phyloP scores from a whole-genome alignment of 441 rosid genomes.

The Francoa sonchifolia region DNA sequence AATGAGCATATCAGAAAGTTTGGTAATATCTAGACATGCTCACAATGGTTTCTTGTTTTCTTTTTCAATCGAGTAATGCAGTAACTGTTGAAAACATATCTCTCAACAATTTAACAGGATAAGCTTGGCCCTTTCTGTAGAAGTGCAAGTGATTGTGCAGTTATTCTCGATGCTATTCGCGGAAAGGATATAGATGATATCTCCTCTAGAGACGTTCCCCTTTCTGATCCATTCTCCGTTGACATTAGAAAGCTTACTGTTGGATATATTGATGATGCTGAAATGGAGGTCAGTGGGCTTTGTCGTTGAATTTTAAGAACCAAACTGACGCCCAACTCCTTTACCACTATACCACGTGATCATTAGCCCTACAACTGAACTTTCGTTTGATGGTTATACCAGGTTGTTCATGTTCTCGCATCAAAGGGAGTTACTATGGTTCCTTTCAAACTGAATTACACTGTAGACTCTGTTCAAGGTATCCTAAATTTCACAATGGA shows the following conservation, averaged over 20 bases:
- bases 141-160: constrained; percentile 55
- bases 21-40: constrained; percentile 30
- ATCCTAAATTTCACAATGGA: constrained; percentile 77
- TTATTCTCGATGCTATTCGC: constrained; percentile 51
- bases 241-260: constrained; percentile 67
- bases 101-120: constrained; percentile 36
- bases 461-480: constrained; percentile 74
- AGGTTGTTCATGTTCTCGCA: constrained; percentile 66
- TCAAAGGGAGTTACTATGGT: constrained; percentile 68
- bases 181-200: constrained; percentile 75
- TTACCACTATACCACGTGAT: no score
- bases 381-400: no score
- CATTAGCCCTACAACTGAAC: no score
- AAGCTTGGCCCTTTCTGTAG: constrained; percentile 90
- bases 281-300: constrained; percentile 54
- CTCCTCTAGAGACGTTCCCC: constrained; percentile 61
- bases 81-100: neutral
- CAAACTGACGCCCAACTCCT: no score
- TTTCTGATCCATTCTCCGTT: constrained; percentile 58
- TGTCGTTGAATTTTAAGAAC: neutral
- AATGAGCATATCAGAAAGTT: constrained; percentile 82
- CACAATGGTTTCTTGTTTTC: neutral
- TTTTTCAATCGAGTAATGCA: neutral
- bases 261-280: constrained; percentile 80
- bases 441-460: constrained; percentile 63